These are phyloP conservation scores for Fraxinus baroniana DNA, from an alignment of 305 asterid genomes.

Conservation along the genomic window DNA sequence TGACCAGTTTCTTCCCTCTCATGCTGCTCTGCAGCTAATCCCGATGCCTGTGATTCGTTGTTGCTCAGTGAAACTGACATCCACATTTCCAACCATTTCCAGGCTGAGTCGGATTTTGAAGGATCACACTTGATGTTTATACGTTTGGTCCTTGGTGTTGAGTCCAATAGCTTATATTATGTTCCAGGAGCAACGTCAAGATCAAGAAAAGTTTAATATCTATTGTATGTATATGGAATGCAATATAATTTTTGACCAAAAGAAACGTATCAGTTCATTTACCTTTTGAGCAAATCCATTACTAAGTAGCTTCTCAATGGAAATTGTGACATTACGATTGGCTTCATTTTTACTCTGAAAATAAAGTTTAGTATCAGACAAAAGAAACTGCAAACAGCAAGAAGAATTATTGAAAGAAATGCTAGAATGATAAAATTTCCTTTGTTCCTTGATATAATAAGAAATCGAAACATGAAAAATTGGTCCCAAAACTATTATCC, in stretches of 20 bases:
- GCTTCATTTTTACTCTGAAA: constrained; percentile 30
- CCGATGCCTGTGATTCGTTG: constrained; percentile 38
- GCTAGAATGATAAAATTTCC: constrained; percentile 10
- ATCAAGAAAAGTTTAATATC: neutral
- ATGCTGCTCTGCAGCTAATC: constrained; percentile 31
- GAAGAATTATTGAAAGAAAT: neutral
- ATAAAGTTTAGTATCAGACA: constrained; percentile 8
- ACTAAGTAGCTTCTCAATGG: constrained; percentile 78
- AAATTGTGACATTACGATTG: constrained; percentile 40
- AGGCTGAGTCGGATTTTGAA: constrained; percentile 73
- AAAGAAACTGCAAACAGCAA: neutral
- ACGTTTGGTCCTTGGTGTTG: constrained; percentile 60
- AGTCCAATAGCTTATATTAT: constrained; percentile 67
- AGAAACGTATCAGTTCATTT: constrained; percentile 24
- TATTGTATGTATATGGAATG: constrained; percentile 1
- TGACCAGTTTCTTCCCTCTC: constrained; percentile 34
- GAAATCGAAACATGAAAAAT: neutral
- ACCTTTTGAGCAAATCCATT: constrained; percentile 94
- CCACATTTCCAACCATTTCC: constrained; percentile 98
- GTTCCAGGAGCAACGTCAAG: constrained; percentile 26
- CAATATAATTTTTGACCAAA: constrained; percentile 12
- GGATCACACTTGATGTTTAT: constrained; percentile 89
- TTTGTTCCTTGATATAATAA: constrained; percentile 15
- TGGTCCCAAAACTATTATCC: neutral
- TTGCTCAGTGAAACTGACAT: constrained; percentile 62